Percentiles rank a stretch among this genome's conserved stretches.
phyloP scores from a whole-genome alignment of 163 green algal species.

The Chlamydomonas reinhardtii region DNA sequence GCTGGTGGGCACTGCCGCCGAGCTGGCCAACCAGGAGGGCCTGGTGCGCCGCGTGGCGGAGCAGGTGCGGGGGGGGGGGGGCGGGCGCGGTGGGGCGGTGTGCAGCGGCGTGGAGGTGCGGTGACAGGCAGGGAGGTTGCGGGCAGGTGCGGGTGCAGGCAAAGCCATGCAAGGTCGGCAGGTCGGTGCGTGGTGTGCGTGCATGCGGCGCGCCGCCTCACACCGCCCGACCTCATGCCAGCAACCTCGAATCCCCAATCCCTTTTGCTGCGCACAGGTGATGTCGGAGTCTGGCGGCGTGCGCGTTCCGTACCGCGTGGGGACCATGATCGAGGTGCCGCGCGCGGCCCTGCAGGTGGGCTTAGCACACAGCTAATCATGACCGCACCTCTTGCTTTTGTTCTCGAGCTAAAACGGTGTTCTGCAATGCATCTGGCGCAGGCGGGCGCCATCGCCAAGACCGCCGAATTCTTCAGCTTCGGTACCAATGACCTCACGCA shows the following conservation, averaged over 20 bases:
- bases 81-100: neutral
- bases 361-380: no score
- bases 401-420: no score
- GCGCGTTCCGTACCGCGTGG: slow-evolving; percentile 58
- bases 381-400: no score
- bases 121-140: no score
- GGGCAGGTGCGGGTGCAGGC: no score
- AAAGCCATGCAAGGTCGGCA: no score
- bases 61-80: slow-evolving; percentile 33
- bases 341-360: slow-evolving; percentile 71
- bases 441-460: slow-evolving; percentile 72
- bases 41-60: slow-evolving; percentile 53
- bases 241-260: no score
- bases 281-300: slow-evolving; percentile 9
- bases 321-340: slow-evolving; percentile 88
- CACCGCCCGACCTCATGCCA: no score
- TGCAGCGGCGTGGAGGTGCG: neutral
- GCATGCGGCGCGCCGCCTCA: no score
- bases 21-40: slow-evolving; percentile 77
- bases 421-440: no score
- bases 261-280: neutral
- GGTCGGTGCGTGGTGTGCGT: no score
- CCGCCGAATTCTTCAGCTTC: slow-evolving; percentile 83
- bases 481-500: slow-evolving; percentile 90
- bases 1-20: slow-evolving; percentile 82